Percentiles rank a stretch among this genome's conserved stretches.
phyloP scores from a whole-genome alignment of 768 basidiomycete species.

The Termitomyces sp. region DNA sequence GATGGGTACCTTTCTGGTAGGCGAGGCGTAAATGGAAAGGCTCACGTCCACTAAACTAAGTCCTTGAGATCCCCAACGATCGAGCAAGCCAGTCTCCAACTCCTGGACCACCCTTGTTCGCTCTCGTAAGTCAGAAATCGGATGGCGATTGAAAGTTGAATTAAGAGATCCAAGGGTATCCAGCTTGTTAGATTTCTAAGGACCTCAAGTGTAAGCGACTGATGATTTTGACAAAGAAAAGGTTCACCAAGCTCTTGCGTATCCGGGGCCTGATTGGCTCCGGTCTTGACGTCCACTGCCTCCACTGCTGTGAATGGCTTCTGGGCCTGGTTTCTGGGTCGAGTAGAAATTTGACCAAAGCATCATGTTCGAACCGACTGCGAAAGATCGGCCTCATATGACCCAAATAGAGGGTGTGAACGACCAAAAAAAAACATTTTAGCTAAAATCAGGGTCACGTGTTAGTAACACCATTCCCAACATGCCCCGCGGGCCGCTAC shows the following conservation, averaged over 20 bases:
- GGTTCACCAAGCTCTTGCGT: background rate
- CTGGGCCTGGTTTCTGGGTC: background rate
- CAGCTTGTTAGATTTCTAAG: background rate
- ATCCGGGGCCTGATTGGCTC: too few relatives aligned
- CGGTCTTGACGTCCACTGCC: too few relatives aligned
- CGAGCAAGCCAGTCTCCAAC: background rate
- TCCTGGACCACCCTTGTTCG: background rate
- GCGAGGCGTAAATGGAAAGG: constrained; percentile 5
- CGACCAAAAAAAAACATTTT: background rate
- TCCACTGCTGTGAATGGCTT: too few relatives aligned
- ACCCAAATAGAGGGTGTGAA: background rate
- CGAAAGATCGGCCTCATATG: background rate
- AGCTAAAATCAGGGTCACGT: too few relatives aligned
- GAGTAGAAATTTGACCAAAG: background rate
- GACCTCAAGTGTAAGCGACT: background rate
- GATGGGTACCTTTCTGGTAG: background rate
- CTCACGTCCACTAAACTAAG: constrained; percentile 4
- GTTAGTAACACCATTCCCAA: too few relatives aligned
- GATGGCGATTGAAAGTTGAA: too few relatives aligned
- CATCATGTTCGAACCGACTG: background rate
- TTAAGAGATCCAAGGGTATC: background rate
- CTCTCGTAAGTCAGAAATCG: background rate
- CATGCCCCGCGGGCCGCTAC: too few relatives aligned
- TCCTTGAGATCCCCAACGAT: background rate
- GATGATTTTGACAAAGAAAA: background rate